Evolutionary conservation across 2,329 filamentous ascomycete genomes (phyloP).

Genomic region (Penicillium digitatum): DNA sequence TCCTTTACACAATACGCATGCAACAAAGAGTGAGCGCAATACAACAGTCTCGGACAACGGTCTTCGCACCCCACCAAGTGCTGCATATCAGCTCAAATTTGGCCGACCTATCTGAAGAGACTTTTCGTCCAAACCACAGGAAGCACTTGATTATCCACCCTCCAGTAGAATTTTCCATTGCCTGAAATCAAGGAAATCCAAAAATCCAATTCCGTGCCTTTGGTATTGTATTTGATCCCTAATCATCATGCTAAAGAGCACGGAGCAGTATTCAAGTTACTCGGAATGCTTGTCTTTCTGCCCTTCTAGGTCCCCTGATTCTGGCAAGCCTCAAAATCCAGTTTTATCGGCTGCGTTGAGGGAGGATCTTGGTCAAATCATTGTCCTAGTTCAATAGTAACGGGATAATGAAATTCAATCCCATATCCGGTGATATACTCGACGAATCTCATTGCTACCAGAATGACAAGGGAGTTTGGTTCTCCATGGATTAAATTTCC

Average conservation of each 20-base stretch:
- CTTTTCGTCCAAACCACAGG: conserved; percentile 6
- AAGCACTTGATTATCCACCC: conserved; percentile 7
- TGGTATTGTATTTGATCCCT: conserved; percentile 6
- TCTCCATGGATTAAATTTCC: not conserved
- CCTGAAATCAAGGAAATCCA: conserved; percentile 3
- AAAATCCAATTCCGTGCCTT: conserved; percentile 6
- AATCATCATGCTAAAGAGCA: conserved; percentile 7
- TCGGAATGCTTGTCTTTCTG: not conserved
- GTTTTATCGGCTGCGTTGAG: not conserved
- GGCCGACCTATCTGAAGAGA: not conserved
- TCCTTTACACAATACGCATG: no score
- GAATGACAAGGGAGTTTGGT: not conserved
- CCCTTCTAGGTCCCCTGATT: not conserved
- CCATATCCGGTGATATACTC: not conserved
- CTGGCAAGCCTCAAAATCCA: not conserved
- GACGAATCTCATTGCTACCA: not conserved
- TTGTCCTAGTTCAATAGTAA: not conserved
- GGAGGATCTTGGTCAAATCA: not conserved
- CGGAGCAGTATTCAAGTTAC: conserved; percentile 1
- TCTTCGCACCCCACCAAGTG: no score
- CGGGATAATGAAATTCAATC: not conserved
- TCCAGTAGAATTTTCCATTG: conserved; percentile 2
- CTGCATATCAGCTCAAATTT: not conserved
- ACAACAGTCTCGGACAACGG: no score
- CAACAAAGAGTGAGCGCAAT: no score